Conservation (phyloP, 2,329 filamentous ascomycete genomes). For the Keithomyces neogunnii region DNA sequence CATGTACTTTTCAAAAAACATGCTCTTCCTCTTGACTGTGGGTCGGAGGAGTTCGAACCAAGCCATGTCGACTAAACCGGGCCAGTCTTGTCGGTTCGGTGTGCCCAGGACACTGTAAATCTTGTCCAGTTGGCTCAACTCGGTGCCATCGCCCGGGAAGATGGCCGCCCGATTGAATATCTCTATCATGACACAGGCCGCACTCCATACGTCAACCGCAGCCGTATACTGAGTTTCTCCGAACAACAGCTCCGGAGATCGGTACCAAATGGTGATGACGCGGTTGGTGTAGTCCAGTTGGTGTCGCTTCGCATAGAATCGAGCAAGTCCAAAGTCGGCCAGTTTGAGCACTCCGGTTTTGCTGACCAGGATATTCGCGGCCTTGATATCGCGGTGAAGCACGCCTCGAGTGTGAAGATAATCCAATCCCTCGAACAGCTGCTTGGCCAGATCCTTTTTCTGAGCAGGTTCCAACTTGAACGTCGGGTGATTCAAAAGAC, state of each 20-base stretch:
- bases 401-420: conserved; percentile 93
- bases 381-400: conserved; percentile 94
- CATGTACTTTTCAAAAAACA: conserved; percentile 77
- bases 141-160: conserved; percentile 91
- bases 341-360: conserved; percentile 83
- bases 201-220: conserved; percentile 92
- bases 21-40: conserved; percentile 59
- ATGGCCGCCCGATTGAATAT: conserved; percentile 92
- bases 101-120: conserved; percentile 92
- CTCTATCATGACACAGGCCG: conserved; percentile 91
- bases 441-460: conserved; percentile 86
- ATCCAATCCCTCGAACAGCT: conserved; percentile 88
- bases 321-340: conserved; percentile 90
- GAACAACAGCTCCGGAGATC: conserved; percentile 80
- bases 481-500: conserved; percentile 85
- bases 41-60: conserved; percentile 93
- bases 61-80: conserved; percentile 82
- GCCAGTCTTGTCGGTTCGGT: conserved; percentile 78
- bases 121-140: conserved; percentile 91
- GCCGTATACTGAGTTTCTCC: conserved; percentile 87
- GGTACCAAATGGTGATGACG: conserved; percentile 98
- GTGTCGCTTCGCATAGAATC: conserved; percentile 89
- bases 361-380: conserved; percentile 92
- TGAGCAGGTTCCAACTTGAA: conserved; percentile 79
- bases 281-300: conserved; percentile 96